Evolutionary conservation across 257 asterid species (phyloP).

Genomic region (Leonotis leonurus): DNA sequence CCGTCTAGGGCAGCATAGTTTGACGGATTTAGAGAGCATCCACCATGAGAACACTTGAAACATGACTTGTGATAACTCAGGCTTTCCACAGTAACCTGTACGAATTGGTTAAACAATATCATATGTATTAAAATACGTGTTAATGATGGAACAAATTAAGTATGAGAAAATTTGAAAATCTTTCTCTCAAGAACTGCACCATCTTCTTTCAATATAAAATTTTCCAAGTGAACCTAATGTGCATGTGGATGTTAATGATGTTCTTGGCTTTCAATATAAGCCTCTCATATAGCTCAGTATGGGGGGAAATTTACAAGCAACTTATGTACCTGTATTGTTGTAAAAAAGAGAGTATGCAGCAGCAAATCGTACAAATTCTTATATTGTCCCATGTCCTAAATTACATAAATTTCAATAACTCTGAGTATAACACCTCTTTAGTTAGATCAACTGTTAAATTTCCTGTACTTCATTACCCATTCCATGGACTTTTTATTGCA

Average conservation of each 20-base stretch:
- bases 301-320: no score
- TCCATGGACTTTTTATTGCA: no score
- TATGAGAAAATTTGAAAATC: background rate
- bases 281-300: background rate
- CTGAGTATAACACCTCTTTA: no score
- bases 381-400: background rate
- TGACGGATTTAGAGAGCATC: constrained; percentile 83
- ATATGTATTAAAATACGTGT: background rate
- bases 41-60: constrained; percentile 92
- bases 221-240: background rate
- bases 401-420: no score
- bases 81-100: constrained; percentile 82
- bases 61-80: constrained; percentile 91
- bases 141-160: background rate
- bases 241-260: background rate
- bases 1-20: constrained; percentile 91
- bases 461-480: no score
- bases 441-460: no score
- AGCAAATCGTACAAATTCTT: background rate
- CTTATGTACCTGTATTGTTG: no score
- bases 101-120: background rate
- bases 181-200: background rate
- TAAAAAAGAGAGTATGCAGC: background rate
- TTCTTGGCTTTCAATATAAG: background rate
- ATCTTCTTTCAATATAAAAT: no score